Evolutionary conservation across 768 basidiomycete genomes (phyloP).

Genomic region (Tylopilus felleus): DNA sequence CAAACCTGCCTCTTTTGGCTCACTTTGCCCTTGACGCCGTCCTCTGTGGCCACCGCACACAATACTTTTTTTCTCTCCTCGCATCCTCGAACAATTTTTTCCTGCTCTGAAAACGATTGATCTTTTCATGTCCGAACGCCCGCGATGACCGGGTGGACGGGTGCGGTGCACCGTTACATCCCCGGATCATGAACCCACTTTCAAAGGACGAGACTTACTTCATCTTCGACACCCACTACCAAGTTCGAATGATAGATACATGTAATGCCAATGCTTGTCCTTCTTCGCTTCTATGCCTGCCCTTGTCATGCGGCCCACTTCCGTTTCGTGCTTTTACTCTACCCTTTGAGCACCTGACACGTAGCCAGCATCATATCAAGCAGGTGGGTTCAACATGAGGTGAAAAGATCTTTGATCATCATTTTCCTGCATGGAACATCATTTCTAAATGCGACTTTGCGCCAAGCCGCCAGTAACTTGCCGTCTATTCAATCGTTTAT

Average conservation of each 20-base stretch:
- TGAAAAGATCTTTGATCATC: slow-evolving; percentile 30
- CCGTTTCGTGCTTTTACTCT: slow-evolving; percentile 21
- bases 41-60: slow-evolving; percentile 2
- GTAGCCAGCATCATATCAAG: slow-evolving; percentile 26
- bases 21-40: neutral
- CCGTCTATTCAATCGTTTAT: slow-evolving; percentile 29
- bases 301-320: slow-evolving; percentile 23
- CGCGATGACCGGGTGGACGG: slow-evolving; percentile 28
- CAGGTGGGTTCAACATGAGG: slow-evolving; percentile 34
- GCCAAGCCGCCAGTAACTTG: slow-evolving; percentile 20
- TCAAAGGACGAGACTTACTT: slow-evolving; percentile 7
- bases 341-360: slow-evolving; percentile 28
- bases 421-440: slow-evolving; percentile 17
- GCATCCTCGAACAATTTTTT: slow-evolving; percentile 23
- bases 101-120: slow-evolving; percentile 11
- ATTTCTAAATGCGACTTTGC: slow-evolving; percentile 22
- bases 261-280: slow-evolving; percentile 17
- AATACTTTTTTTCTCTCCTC: neutral
- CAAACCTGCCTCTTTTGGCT: slow-evolving; percentile 16
- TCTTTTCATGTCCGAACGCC: slow-evolving; percentile 32
- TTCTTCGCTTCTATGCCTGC: slow-evolving; percentile 24
- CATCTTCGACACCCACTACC: slow-evolving; percentile 6
- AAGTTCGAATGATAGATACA: slow-evolving; percentile 10
- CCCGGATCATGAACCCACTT: slow-evolving; percentile 29
- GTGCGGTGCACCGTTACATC: slow-evolving; percentile 23